phyloP scores from a whole-genome alignment of 306 rosid genomes.

The Cyamopsis tetragonoloba region DNA sequence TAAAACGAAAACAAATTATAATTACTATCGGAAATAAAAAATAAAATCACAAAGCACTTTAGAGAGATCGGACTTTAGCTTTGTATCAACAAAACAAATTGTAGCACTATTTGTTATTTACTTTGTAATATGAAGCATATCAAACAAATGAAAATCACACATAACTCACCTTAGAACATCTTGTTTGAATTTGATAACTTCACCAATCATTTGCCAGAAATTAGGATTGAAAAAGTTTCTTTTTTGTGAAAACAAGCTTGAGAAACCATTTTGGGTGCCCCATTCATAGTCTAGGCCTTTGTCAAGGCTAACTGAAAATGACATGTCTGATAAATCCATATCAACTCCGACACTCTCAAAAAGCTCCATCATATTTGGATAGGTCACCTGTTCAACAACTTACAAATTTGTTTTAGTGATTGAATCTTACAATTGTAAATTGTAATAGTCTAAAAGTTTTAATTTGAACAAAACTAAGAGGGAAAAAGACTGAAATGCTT shows the following conservation, averaged over 20 bases:
- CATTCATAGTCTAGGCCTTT: conserved; percentile 73
- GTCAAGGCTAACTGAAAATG: conserved; percentile 76
- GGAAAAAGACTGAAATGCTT: too few species aligned
- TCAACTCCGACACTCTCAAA: conserved; percentile 82
- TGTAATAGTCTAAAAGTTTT: too few species aligned
- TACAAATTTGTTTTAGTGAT: too few species aligned
- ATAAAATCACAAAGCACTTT: too few species aligned
- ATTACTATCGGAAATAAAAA: too few species aligned
- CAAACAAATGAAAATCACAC: neutral
- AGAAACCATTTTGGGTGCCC: conserved; percentile 80
- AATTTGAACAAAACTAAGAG: too few species aligned
- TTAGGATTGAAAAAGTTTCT: conserved; percentile 57
- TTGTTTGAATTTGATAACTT: conserved; percentile 66
- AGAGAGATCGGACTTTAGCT: too few species aligned
- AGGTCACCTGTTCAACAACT: conserved; percentile 67
- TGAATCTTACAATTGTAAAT: too few species aligned
- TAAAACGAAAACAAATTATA: too few species aligned
- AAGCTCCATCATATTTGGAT: conserved; percentile 90
- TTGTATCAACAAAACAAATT: too few species aligned
- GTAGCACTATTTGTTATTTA: neutral
- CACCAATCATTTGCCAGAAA: conserved; percentile 81
- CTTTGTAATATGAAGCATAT: neutral
- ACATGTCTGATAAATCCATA: conserved; percentile 83
- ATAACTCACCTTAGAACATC: conserved; percentile 61
- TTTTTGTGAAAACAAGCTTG: conserved; percentile 80